Conservation (phyloP, 2,329 filamentous ascomycete genomes). For the Sclerotinia borealis region DNA sequence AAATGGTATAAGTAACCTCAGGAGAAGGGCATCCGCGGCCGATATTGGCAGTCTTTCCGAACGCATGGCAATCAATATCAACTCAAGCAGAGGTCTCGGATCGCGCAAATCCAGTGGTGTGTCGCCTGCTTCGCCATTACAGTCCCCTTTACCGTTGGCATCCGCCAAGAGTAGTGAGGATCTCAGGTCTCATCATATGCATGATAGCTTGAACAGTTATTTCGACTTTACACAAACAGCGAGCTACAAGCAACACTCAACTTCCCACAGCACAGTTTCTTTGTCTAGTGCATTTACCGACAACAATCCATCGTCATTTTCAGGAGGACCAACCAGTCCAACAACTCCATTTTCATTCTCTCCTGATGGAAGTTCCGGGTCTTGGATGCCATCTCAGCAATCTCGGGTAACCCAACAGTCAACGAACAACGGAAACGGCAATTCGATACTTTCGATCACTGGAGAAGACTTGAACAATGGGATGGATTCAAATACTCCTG, state of each 20-base stretch:
- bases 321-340: slow-evolving; percentile 65
- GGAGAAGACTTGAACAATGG: slow-evolving; percentile 1
- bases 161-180: slow-evolving; percentile 61
- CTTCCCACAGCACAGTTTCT: slow-evolving; percentile 62
- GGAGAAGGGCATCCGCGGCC: slow-evolving; percentile 55
- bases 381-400: slow-evolving; percentile 54
- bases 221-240: slow-evolving; percentile 51
- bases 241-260: slow-evolving; percentile 51
- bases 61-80: slow-evolving; percentile 50
- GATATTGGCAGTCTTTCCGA: slow-evolving; percentile 56
- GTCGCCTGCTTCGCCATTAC: slow-evolving; percentile 68
- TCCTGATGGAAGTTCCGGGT: slow-evolving; percentile 63
- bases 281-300: slow-evolving; percentile 63
- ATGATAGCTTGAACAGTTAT: slow-evolving; percentile 50
- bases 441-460: neutral
- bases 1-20: slow-evolving; percentile 38
- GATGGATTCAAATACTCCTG: slow-evolving; percentile 16
- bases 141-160: slow-evolving; percentile 64
- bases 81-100: slow-evolving; percentile 48
- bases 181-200: slow-evolving; percentile 40
- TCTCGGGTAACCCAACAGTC: slow-evolving; percentile 38
- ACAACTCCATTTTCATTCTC: slow-evolving; percentile 70
- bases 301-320: slow-evolving; percentile 59
- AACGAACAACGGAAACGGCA: neutral
- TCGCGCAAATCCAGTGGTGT: slow-evolving; percentile 58